Conservation (phyloP, 1,284 basidiomycete genomes). For the Heterobasidion occidentale region DNA sequence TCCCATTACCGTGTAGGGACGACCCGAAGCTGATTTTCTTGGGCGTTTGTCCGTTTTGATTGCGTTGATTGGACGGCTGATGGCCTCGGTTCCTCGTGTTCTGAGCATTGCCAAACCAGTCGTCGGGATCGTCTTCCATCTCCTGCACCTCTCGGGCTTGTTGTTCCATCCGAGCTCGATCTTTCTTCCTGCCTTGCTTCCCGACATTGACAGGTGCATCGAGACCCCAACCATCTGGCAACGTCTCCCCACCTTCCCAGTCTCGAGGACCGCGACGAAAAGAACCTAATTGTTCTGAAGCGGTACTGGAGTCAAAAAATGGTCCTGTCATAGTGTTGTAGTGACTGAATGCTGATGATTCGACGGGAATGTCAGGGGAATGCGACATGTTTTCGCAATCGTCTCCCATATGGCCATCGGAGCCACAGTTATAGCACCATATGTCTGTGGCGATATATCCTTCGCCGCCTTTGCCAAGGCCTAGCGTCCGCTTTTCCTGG, state of each 20-base stretch:
- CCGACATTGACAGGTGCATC: slow-evolving; percentile 54
- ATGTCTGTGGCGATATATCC: slow-evolving; percentile 63
- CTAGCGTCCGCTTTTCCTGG: slow-evolving; percentile 36
- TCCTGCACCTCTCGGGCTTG: slow-evolving; percentile 38
- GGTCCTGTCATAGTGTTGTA: slow-evolving; percentile 68
- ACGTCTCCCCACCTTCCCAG: slow-evolving; percentile 23
- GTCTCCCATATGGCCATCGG: slow-evolving; percentile 78
- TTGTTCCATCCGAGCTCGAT: slow-evolving; percentile 46
- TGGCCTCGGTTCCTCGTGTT: slow-evolving; percentile 17
- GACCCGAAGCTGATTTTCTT: slow-evolving; percentile 33
- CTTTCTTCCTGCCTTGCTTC: slow-evolving; percentile 50
- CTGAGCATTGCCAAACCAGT: slow-evolving; percentile 49
- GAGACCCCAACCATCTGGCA: slow-evolving; percentile 35
- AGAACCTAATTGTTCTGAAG: slow-evolving; percentile 17
- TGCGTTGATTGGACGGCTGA: slow-evolving; percentile 3
- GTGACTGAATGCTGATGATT: slow-evolving; percentile 71
- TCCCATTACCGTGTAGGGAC: not conserved
- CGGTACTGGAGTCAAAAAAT: slow-evolving; percentile 44
- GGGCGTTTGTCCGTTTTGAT: slow-evolving; percentile 6
- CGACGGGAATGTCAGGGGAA: slow-evolving; percentile 39
- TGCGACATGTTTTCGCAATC: slow-evolving; percentile 62
- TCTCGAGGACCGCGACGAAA: slow-evolving; percentile 23
- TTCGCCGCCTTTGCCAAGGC: slow-evolving; percentile 68
- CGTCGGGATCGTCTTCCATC: slow-evolving; percentile 41
- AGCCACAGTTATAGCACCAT: slow-evolving; percentile 90